Conservation (phyloP, 352 stramenopile genomes). For the Pythium aquatile region DNA sequence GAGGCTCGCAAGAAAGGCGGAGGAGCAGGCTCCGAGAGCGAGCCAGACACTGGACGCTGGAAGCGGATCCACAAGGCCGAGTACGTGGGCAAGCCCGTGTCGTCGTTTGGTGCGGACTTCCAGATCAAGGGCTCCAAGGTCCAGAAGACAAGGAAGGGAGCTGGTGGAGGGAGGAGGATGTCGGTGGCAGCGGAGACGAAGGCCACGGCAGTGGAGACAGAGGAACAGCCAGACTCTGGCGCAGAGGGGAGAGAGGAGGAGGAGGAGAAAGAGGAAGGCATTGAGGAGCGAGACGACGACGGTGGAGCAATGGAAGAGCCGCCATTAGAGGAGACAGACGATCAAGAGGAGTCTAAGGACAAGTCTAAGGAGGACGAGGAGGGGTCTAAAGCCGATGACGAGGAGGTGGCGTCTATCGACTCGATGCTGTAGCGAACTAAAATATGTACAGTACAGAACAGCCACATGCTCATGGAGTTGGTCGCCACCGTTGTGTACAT, state of each 20-base stretch:
- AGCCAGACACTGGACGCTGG: constrained; percentile 67
- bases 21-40: constrained; percentile 13
- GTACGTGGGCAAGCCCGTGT: constrained; percentile 61
- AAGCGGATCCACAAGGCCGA: constrained; percentile 59
- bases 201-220: neutral
- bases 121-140: constrained; percentile 61
- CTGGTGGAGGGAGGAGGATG: neutral
- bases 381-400: neutral
- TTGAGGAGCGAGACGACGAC: neutral
- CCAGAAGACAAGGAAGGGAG: constrained; percentile 14
- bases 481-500: too few species aligned
- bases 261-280: constrained; percentile 1
- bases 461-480: too few species aligned
- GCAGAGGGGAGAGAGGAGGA: neutral
- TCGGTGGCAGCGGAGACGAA: neutral
- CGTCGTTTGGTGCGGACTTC: constrained; percentile 68
- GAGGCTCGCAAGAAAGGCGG: constrained; percentile 46
- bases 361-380: neutral
- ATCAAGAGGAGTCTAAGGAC: neutral
- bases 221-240: neutral
- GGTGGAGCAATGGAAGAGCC: neutral
- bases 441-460: too few species aligned
- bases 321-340: neutral
- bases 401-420: constrained; percentile 1
- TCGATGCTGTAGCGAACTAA: constrained; percentile 1